Base-by-base conservation (phyloP, 768 basidiomycete species). In the Trametes cinnabarina region DNA sequence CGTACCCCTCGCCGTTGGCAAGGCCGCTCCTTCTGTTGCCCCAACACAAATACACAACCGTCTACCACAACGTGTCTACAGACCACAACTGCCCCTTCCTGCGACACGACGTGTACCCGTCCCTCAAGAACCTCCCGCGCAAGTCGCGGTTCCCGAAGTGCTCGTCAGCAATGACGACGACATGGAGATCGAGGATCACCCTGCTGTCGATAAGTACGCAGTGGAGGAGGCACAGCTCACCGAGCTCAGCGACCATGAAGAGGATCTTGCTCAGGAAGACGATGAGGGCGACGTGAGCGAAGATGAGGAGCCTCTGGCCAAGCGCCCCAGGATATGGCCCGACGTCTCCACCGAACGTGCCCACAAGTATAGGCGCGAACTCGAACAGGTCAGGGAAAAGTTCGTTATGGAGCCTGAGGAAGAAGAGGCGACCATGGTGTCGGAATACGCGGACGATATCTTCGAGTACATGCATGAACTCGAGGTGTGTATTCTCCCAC, bases 371-470 rank as follows among this genome's bases (percentile, higher is more conserved):
- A 73, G 81, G 70, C 77, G 74, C 53, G 79, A 91, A 68, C 74
- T 98, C 26, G 77, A 85, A 19, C 77, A 80, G 25, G 77, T 99
- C 58, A 84, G 85, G 51, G 71, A 70, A 47, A 73, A 72, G 35
- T 87, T 85, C 71, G 82, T 88, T 37, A 86, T 86, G 55, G 88
- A 96, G 60, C 73, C 83, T 40, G 90, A 92, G 50, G 76, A 83
- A 68, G 82, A 80, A 58, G 94, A 97, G 73, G 88, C 90, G 41
- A 91, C 92, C 1, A 96, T 99, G 95, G 96, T 97, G 40, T 93
- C 95, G 17, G 97, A 99, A 72, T 99, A 99, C 69, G 82, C 94
- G n/a, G 94, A 98, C 14, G 96, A 99, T 56, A 98, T 99, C 71
- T 98, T 98, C 69, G 80, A 85, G 62, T 98, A 98, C 73, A 99